A percentile compares a stretch with the other conserved stretches of the same genome.
Evolutionary conservation across 345 rosid species (phyloP).

Genomic region (Melaleuca alternifolia): DNA sequence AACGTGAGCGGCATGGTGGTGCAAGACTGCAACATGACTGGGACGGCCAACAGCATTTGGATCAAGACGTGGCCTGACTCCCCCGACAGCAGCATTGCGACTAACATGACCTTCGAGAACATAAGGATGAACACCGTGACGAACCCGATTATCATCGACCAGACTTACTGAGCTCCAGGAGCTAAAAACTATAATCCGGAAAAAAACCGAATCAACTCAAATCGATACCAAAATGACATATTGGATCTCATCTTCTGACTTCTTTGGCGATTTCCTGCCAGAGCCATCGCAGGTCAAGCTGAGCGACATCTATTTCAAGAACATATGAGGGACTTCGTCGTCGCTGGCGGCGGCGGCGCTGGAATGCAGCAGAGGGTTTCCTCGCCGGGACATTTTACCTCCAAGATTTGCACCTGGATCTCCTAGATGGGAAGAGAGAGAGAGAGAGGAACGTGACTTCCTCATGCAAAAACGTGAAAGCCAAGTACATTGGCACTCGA

Average conservation of each 20-base stretch:
- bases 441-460: slow-evolving; percentile 22
- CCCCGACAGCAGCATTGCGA: slow-evolving; percentile 39
- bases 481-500: slow-evolving; percentile 40
- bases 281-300: slow-evolving; percentile 17
- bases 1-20: slow-evolving; percentile 40
- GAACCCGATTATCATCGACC: slow-evolving; percentile 53
- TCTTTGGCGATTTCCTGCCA: background rate
- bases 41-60: slow-evolving; percentile 42
- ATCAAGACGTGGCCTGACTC: slow-evolving; percentile 64
- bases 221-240: background rate
- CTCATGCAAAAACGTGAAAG: slow-evolving; percentile 41
- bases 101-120: slow-evolving; percentile 47
- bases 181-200: background rate
- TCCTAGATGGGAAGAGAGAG: slow-evolving; percentile 18
- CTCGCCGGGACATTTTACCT: slow-evolving; percentile 22
- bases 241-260: background rate
- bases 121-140: slow-evolving; percentile 37
- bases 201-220: background rate
- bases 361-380: slow-evolving; percentile 18
- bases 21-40: slow-evolving; percentile 32
- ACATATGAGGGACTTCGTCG: slow-evolving; percentile 22
- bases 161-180: slow-evolving; percentile 7
- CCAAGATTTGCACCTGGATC: slow-evolving; percentile 38
- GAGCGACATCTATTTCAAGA: slow-evolving; percentile 18
- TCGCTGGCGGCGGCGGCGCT: slow-evolving; percentile 20